These are phyloP conservation scores for Fomes fomentarius DNA, from an alignment of 1,284 basidiomycete genomes.

Conservation along the genomic window DNA sequence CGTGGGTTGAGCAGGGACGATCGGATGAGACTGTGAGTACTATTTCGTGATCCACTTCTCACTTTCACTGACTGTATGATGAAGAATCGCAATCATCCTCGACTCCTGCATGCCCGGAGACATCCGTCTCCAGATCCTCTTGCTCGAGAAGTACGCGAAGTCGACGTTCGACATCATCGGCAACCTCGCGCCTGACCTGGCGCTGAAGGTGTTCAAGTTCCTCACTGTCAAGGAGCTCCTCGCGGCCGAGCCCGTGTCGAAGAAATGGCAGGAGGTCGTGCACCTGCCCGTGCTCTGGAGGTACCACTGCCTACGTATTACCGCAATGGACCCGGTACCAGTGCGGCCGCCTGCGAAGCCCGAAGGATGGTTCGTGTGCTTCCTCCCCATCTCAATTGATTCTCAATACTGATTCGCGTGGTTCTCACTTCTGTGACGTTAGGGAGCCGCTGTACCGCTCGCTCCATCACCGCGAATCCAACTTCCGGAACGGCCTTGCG, in stretches of 20 bases:
- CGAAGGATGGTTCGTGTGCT: slow-evolving; percentile 71
- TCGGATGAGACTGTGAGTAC: slow-evolving; percentile 70
- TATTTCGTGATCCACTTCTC: not conserved
- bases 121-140: slow-evolving; percentile 74
- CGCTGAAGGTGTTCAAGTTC: slow-evolving; percentile 65
- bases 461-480: slow-evolving; percentile 85
- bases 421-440: not conserved
- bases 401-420: not conserved
- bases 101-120: slow-evolving; percentile 77
- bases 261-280: slow-evolving; percentile 73
- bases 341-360: slow-evolving; percentile 61
- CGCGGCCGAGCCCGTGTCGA: slow-evolving; percentile 64
- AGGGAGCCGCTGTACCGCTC: slow-evolving; percentile 82
- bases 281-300: slow-evolving; percentile 79
- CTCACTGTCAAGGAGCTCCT: slow-evolving; percentile 72
- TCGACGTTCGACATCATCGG: slow-evolving; percentile 84
- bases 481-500: slow-evolving; percentile 78
- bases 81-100: slow-evolving; percentile 46
- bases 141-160: slow-evolving; percentile 81
- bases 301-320: slow-evolving; percentile 75
- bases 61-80: not conserved
- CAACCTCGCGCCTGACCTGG: slow-evolving; percentile 68
- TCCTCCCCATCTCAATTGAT: not conserved
- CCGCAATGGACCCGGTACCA: slow-evolving; percentile 73
- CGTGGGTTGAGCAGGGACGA: slow-evolving; percentile 65